Evolutionary conservation across 441 rosid genomes (phyloP).

Genomic region (Eruca vesicaria): DNA sequence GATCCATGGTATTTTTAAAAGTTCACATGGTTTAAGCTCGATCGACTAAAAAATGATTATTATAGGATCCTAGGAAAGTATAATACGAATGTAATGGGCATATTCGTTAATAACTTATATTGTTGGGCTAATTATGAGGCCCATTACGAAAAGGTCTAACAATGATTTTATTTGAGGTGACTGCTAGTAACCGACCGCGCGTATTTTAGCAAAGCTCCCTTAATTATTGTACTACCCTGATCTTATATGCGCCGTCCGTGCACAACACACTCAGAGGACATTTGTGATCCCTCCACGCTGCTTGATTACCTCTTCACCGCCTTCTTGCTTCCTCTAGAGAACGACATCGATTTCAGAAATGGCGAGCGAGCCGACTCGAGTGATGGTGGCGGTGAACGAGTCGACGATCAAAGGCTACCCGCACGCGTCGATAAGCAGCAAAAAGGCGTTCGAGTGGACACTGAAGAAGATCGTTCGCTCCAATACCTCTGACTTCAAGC

Average conservation of each 20-base stretch:
- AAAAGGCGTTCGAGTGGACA: slow-evolving; percentile 92
- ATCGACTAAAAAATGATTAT: background rate
- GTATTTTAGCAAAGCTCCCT: slow-evolving; percentile 13
- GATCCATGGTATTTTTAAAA: background rate
- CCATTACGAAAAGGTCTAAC: background rate
- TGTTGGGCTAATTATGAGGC: background rate
- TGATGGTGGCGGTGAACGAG: slow-evolving; percentile 83
- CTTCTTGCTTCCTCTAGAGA: slow-evolving; percentile 23
- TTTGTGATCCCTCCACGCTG: background rate
- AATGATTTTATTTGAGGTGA: background rate
- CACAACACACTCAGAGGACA: background rate
- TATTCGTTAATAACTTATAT: background rate
- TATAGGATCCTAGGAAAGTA: background rate
- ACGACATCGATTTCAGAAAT: slow-evolving; percentile 24
- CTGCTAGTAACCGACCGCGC: background rate
- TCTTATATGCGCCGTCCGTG: slow-evolving; percentile 11
- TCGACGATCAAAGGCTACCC: slow-evolving; percentile 84
- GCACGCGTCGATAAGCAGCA: slow-evolving; percentile 85
- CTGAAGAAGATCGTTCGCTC: slow-evolving; percentile 78
- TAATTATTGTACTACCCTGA: background rate
- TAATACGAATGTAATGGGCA: background rate
- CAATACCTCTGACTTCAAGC: slow-evolving; percentile 69
- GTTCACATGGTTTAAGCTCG: background rate
- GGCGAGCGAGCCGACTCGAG: slow-evolving; percentile 66
- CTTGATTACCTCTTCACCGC: slow-evolving; percentile 20